Evolutionary conservation across 768 basidiomycete species (phyloP).

Genomic region (Mycena haematopus): DNA sequence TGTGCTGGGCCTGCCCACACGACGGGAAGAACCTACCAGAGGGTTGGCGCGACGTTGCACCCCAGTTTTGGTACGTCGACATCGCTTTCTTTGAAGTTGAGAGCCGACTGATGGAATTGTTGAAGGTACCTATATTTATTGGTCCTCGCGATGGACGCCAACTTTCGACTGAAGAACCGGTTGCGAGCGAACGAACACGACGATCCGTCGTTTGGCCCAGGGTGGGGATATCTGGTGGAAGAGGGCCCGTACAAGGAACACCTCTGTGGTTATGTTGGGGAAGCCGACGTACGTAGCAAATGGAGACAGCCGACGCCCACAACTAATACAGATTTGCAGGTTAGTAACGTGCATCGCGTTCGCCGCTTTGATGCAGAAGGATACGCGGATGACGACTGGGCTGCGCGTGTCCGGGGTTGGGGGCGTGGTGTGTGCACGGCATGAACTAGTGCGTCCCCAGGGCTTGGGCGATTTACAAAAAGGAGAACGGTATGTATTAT

Average conservation of each 20-base stretch:
- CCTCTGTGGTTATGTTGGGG: neutral
- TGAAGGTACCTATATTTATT: no score
- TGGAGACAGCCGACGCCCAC: no score
- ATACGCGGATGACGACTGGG: constrained; percentile 16
- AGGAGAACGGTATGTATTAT: constrained; percentile 3
- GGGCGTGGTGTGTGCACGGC: neutral
- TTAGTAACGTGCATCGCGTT: constrained; percentile 29
- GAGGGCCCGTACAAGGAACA: neutral
- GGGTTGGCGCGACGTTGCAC: neutral
- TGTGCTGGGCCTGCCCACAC: neutral
- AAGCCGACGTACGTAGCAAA: neutral
- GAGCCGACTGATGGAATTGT: no score
- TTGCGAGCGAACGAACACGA: neutral
- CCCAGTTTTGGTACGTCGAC: neutral
- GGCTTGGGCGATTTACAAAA: constrained; percentile 16
- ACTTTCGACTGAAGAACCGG: neutral
- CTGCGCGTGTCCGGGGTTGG: neutral
- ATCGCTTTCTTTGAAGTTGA: neutral
- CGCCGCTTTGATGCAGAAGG: constrained; percentile 26
- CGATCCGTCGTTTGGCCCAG: neutral
- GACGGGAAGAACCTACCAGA: neutral
- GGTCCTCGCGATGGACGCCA: neutral
- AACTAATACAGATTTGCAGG: no score
- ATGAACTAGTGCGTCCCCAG: neutral
- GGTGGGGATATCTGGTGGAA: neutral